phyloP scores from a whole-genome alignment of 495 filamentous ascomycete species.

The Xylaria telfairii region DNA sequence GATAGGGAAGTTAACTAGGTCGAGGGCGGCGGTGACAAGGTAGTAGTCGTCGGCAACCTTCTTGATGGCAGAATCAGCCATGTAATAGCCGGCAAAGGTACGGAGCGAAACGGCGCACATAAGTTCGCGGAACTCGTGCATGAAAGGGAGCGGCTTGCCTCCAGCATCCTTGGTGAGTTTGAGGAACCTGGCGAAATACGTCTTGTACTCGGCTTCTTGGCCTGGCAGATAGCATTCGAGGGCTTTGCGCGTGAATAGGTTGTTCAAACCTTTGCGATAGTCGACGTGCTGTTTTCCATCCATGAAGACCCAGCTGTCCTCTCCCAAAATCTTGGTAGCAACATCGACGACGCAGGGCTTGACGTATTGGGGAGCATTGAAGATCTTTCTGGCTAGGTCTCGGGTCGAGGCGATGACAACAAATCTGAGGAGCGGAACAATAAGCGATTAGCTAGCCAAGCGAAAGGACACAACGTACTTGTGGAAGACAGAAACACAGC shows the following conservation, averaged over 20 bases:
- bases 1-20: slow-evolving; percentile 98
- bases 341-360: slow-evolving; percentile 97
- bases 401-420: slow-evolving; percentile 96
- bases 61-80: slow-evolving; percentile 84
- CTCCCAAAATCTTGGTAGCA: slow-evolving; percentile 91
- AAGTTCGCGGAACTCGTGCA: slow-evolving; percentile 91
- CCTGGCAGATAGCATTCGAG: slow-evolving; percentile 88
- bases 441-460: background rate
- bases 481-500: slow-evolving; percentile 98
- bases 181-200: slow-evolving; percentile 81
- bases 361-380: slow-evolving; percentile 91
- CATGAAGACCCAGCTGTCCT: slow-evolving; percentile 96
- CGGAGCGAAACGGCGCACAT: slow-evolving; percentile 95
- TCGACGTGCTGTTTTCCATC: slow-evolving; percentile 95
- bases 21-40: slow-evolving; percentile 91
- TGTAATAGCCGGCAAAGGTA: slow-evolving; percentile 96
- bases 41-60: slow-evolving; percentile 98
- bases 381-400: slow-evolving; percentile 95
- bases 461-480: slow-evolving; percentile 68
- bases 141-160: slow-evolving; percentile 81
- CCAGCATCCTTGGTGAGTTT: slow-evolving; percentile 71
- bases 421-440: slow-evolving; percentile 65
- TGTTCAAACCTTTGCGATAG: slow-evolving; percentile 95
- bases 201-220: slow-evolving; percentile 89
- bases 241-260: slow-evolving; percentile 89